Evolutionary conservation across 345 rosid genomes (phyloP).

Genomic region (Clarkia xantiana): DNA sequence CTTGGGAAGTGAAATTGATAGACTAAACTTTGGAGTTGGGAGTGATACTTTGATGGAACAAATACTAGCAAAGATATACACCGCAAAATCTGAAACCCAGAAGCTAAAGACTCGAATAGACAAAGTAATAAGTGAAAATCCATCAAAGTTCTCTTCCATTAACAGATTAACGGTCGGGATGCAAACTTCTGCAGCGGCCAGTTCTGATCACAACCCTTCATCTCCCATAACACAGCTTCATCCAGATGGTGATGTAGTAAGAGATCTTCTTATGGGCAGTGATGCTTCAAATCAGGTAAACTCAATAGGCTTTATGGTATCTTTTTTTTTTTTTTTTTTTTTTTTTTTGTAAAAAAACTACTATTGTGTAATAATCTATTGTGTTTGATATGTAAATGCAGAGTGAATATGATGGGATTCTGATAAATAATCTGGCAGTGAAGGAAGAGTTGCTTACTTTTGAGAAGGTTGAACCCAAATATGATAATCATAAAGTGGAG

Average conservation of each 20-base stretch:
- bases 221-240: slow-evolving; percentile 20
- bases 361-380: not conserved
- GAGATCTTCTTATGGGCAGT: slow-evolving; percentile 22
- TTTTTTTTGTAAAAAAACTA: too few relatives aligned
- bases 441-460: slow-evolving; percentile 27
- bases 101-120: slow-evolving; percentile 46
- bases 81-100: slow-evolving; percentile 23
- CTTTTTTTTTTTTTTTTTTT: too few relatives aligned
- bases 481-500: slow-evolving; percentile 13
- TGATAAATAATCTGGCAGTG: slow-evolving; percentile 23
- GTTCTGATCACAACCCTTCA: slow-evolving; percentile 25
- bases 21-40: slow-evolving; percentile 26
- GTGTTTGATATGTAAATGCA: slow-evolving; percentile 4
- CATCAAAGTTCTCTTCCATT: slow-evolving; percentile 33
- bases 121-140: slow-evolving; percentile 44
- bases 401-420: slow-evolving; percentile 18
- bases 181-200: slow-evolving; percentile 21
- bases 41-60: slow-evolving; percentile 34
- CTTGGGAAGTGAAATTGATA: slow-evolving; percentile 19
- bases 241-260: slow-evolving; percentile 6
- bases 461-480: slow-evolving; percentile 15
- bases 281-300: slow-evolving; percentile 17
- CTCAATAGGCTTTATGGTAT: slow-evolving; percentile 11
- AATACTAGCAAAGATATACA: slow-evolving; percentile 50
- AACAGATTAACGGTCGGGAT: slow-evolving; percentile 27